Base-by-base conservation (phyloP, 1,284 basidiomycete genomes). In the Melampsora americana region DNA sequence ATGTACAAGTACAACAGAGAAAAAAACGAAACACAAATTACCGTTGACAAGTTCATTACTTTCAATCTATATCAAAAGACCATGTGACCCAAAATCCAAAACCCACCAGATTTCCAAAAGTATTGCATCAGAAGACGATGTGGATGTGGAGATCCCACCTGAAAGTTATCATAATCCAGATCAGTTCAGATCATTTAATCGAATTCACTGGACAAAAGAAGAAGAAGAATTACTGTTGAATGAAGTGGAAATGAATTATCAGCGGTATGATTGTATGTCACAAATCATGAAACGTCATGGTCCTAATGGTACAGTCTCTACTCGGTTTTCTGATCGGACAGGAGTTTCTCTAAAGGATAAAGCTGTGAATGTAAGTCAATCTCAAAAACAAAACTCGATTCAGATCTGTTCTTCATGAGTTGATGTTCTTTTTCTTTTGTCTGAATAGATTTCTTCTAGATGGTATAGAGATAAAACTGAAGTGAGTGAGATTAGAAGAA, bases 231-330 rank as follows among this genome's bases (percentile, higher is more conserved):
- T 74, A 7, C 44, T 74, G 28, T 35, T 66, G 42, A 26, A n/a
- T 5, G 71, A 74, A 65, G 71, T 74, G 2, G 71, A 74, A 44
- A 6, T 74, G 18, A 56, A 74, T 59, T 74, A 64, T 62, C 32
- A 74, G 18, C 30, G 53, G 2, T 74, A 74, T 53, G 71, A 74
- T 44, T 74, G 71, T 64, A 74, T 74, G 71, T 62, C 71, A 59
- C 71, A 74, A 5, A 74, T 74, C 44, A 74, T 74, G 64, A 74
- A 74, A 56, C 62, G 71, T 18, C 71, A 74, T 67, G 71, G 71
- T 9, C 71, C 71, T 5, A 60, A 11, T n/a, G 71, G 71, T 6
- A 66, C 71, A 6, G 46, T 74, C 2, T 74, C 71, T 12, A 74
- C 39, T 44, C 44, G 53, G 28, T 74, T 74, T 74, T 62, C 65